Evolutionary conservation across 192 early-diverging fungal species (phyloP).

Genomic region (Entomortierella lignicola): DNA sequence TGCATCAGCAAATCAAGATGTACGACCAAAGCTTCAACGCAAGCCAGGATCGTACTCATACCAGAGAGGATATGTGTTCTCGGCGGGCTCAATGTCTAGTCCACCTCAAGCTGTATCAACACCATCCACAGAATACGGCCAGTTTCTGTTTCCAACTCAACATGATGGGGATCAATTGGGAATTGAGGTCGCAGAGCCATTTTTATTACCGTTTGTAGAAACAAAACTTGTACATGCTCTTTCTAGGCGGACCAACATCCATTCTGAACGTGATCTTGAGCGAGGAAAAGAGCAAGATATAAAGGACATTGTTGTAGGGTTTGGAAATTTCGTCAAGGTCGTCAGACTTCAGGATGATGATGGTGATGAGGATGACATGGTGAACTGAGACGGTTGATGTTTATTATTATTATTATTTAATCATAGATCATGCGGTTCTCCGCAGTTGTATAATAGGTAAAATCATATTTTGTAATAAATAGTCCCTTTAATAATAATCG

Average conservation of each 20-base stretch:
- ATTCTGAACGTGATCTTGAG: background rate
- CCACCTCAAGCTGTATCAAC: background rate
- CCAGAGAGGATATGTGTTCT: conserved; percentile 19
- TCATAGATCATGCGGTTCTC: background rate
- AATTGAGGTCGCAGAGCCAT: conserved; percentile 1
- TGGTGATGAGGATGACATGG: conserved; percentile 3
- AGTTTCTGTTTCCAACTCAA: conserved; percentile 4
- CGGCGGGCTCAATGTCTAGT: background rate
- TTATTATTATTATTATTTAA: background rate
- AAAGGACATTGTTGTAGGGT: conserved; percentile 40
- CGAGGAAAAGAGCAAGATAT: conserved; percentile 6
- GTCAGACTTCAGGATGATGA: conserved; percentile 38
- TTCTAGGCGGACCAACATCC: background rate
- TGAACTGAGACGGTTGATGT: background rate
- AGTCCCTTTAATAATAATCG: too few species aligned
- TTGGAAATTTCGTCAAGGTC: conserved; percentile 50
- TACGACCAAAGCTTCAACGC: conserved; percentile 24
- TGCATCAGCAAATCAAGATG: background rate
- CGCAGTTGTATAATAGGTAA: background rate
- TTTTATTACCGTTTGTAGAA: conserved; percentile 46
- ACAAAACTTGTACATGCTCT: conserved; percentile 25
- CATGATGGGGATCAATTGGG: background rate
- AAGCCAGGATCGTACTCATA: conserved; percentile 30
- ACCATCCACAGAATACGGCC: background rate
- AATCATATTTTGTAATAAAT: too few species aligned